phyloP scores from a whole-genome alignment of 441 rosid species.

The Caryocar brasiliense region DNA sequence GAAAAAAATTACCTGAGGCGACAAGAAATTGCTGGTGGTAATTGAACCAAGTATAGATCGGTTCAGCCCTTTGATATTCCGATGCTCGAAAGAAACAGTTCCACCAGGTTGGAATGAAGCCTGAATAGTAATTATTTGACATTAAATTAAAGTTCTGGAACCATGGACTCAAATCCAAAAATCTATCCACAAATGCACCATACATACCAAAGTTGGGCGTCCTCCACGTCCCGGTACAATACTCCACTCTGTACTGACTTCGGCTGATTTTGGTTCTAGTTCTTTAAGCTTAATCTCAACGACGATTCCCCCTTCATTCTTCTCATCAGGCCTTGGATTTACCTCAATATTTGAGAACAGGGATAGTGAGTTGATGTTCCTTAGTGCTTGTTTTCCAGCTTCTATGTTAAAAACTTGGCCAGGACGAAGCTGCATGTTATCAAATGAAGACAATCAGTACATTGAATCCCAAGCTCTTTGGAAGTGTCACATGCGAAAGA shows the following conservation, averaged over 20 bases:
- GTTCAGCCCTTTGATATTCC: conserved; percentile 80
- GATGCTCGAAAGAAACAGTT: conserved; percentile 86
- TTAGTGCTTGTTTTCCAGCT: conserved; percentile 84
- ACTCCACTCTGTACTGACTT: conserved; percentile 96
- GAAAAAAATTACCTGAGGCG: conserved; percentile 57
- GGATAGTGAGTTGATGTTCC: conserved; percentile 68
- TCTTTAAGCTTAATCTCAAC: conserved; percentile 95
- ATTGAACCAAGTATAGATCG: conserved; percentile 88
- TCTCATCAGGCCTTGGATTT: conserved; percentile 87
- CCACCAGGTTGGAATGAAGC: conserved; percentile 95
- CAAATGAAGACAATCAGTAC: conserved; percentile 4
- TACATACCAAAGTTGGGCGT: conserved; percentile 71
- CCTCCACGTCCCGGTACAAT: conserved; percentile 97
- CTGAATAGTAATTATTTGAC: conserved; percentile 25
- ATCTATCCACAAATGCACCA: not conserved
- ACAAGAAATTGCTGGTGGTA: conserved; percentile 89
- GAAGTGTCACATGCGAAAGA: no score
- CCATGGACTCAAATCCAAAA: not conserved
- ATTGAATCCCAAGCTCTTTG: not conserved
- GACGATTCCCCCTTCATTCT: conserved; percentile 83
- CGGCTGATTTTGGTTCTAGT: conserved; percentile 90
- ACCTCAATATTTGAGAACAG: conserved; percentile 88
- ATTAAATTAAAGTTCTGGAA: conserved; percentile 3
- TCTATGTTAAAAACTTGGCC: conserved; percentile 85
- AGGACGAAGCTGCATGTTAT: conserved; percentile 52